Base-by-base conservation (phyloP, 140 eudicot genomes). In the Senecio squalidus region DNA sequence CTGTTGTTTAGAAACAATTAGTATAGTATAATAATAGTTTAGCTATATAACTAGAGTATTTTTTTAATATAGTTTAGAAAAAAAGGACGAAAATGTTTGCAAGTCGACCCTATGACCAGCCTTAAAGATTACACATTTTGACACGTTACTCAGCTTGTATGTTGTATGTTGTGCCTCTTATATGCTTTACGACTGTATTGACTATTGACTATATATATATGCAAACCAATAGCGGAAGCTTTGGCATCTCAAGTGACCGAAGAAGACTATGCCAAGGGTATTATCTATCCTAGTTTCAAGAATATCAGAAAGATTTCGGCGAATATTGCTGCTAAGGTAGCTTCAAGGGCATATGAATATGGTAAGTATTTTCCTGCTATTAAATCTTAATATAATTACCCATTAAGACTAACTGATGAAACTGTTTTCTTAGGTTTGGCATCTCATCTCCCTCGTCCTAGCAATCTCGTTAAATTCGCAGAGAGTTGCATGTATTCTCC, bases 401-500 rank as follows among this genome's bases (percentile, higher is more conserved):
- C 17, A 17, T 71, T 8, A 0, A 29, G 17, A 44, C 10, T 71
- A 17, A 31, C 11, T 11, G 17, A 34, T 72, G 20, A 50, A n/a
- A 5, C 47, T 45, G n/a, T 63, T 60, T 55, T 34, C 62, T 48
- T 55, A 91, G 98, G 98, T 45, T 46, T 91, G 77, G 98, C 96
- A 4, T 86, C 89, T 70, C 86, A 89, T 58, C 95, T 86, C 8
- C 98, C 98, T 17, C 86, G 77, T 70, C 96, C 98, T 2, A 78
- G 71, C 22, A 67, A 91, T 55, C 81, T 91, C 6, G 84, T 81
- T 49, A 83, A 78, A 1, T 75, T 86, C 62, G 98, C 98, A 1
- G 96, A 86, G 80, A 91, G 98, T 79, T 91, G 95, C 73, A 91
- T 91, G 98, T 91, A 91, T 82, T 81, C 95, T 75, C 98, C 98